Evolutionary conservation across 805 yeast species (phyloP), one percentile per base, ranked within the genome.

Genomic region (Ascoidea tarda): DNA sequence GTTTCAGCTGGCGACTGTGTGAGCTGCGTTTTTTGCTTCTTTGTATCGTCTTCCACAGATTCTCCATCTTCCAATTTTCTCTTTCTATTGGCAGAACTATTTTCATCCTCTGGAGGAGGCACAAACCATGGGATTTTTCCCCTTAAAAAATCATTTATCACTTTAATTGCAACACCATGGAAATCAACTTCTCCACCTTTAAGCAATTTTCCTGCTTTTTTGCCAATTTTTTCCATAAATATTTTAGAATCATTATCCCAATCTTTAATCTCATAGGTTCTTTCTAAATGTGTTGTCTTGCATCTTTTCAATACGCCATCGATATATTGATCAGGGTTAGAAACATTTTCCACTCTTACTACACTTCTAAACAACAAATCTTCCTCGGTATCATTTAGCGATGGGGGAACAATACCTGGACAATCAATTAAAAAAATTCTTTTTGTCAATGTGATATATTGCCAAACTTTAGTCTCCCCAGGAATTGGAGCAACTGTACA

Each of bases 131-230:
- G 99, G 52, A 91, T 91, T 63, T 88, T 87, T 56, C 99, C 99
- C 69, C 99, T 79, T 69, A 89, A 91, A 75, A 91, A 91, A 67
- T 91, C 99, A 60, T 88, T 88, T 66, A 91, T 77, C 33, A 91
- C 84, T 63, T 84, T 83, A 67, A 89, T 91, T 46, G 98, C 82
- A 53, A 91, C 88, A 61, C 96, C 95, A 58, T 83, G 74, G 69
- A 91, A 97, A 67, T 91, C 98, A 1, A 98, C 96, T 69, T 93
- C 99, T 58, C 97, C 99, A 55, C 99, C 99, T 68, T 91, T 91
- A 59, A 93, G 70, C 59, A 91, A 75, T 67, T 96, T 80, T 57
- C 99, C 99, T 51, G 81, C 86, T 68, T 93, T 93, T 66, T 95
- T 81, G 1, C 98, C 98, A 59, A 91, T 73, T 63, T 87, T 72